phyloP scores from a whole-genome alignment of 2,329 filamentous ascomycete genomes.

The Alternaria viburni region DNA sequence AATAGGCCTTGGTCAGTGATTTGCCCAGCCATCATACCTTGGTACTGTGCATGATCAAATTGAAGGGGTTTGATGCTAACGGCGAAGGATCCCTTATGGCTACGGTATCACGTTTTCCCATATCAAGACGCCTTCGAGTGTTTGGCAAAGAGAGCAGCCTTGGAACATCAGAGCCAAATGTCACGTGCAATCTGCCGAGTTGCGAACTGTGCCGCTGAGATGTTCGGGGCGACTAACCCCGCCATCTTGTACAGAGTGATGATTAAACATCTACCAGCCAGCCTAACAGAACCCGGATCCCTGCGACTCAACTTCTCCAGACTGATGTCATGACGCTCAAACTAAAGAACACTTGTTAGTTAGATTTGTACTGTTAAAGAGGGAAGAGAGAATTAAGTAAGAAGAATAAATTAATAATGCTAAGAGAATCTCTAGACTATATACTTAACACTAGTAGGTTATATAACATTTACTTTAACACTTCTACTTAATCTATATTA shows the following conservation, averaged over 20 bases:
- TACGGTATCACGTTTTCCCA: not conserved
- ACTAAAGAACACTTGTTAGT: too few relatives aligned
- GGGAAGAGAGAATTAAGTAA: too few relatives aligned
- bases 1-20: not conserved
- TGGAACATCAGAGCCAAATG: not conserved
- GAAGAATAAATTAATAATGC: too few relatives aligned
- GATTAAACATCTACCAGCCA: not conserved
- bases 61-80: not conserved
- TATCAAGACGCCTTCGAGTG: not conserved
- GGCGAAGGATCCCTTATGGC: not conserved
- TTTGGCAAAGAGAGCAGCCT: not conserved
- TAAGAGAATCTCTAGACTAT: too few relatives aligned
- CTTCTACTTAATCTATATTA: too few relatives aligned
- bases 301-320: not conserved
- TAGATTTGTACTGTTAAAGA: too few relatives aligned
- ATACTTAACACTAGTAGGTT: too few relatives aligned
- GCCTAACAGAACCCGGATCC: not conserved
- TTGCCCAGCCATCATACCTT: not conserved
- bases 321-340: not conserved
- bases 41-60: not conserved
- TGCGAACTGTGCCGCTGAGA: not conserved
- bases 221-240: not conserved
- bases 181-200: not conserved
- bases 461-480: too few relatives aligned
- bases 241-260: not conserved